These are phyloP conservation scores for Ustilago shanxiensis DNA, from an alignment of 1,284 basidiomycete species.

Conservation along the genomic window DNA sequence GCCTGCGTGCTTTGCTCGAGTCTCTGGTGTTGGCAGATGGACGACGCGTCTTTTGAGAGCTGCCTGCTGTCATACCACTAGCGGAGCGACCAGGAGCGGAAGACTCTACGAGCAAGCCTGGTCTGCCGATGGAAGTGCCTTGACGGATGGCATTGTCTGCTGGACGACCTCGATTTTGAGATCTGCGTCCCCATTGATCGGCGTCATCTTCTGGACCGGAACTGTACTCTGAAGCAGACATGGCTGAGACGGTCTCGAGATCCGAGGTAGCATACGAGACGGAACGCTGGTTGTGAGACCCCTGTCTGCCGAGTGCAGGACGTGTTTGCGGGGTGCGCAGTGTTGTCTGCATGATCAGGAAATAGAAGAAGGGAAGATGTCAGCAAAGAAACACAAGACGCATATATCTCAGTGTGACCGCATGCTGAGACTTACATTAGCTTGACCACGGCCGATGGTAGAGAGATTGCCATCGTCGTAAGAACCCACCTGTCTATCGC, in stretches of 20 bases:
- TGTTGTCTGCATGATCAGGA: background rate
- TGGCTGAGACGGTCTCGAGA: slow-evolving; percentile 53
- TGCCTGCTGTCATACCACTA: slow-evolving; percentile 25
- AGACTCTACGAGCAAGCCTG: slow-evolving; percentile 40
- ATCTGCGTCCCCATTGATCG: slow-evolving; percentile 30
- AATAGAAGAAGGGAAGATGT: background rate
- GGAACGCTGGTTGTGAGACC: slow-evolving; percentile 46
- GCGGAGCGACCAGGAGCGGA: slow-evolving; percentile 21
- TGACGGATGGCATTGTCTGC: slow-evolving; percentile 38
- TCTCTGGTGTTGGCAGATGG: slow-evolving; percentile 35
- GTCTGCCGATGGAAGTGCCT: slow-evolving; percentile 29
- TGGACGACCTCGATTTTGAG: slow-evolving; percentile 27
- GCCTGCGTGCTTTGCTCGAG: slow-evolving; percentile 40
- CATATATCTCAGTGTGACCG: background rate
- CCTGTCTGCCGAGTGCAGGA: slow-evolving; percentile 32
- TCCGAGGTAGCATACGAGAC: slow-evolving; percentile 60
- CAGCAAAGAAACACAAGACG: background rate
- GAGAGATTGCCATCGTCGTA: slow-evolving; percentile 32
- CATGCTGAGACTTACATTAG: slow-evolving; percentile 20
- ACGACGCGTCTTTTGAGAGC: slow-evolving; percentile 31
- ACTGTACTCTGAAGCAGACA: slow-evolving; percentile 61
- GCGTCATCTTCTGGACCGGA: slow-evolving; percentile 55
- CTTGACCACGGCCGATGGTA: slow-evolving; percentile 41
- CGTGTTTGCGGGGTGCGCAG: slow-evolving; percentile 35
- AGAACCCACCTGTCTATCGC: slow-evolving; percentile 22